Evolutionary conservation across 202 grass and related monocot species (phyloP).

Genomic region (Bolboschoenoplectus hybrid): DNA sequence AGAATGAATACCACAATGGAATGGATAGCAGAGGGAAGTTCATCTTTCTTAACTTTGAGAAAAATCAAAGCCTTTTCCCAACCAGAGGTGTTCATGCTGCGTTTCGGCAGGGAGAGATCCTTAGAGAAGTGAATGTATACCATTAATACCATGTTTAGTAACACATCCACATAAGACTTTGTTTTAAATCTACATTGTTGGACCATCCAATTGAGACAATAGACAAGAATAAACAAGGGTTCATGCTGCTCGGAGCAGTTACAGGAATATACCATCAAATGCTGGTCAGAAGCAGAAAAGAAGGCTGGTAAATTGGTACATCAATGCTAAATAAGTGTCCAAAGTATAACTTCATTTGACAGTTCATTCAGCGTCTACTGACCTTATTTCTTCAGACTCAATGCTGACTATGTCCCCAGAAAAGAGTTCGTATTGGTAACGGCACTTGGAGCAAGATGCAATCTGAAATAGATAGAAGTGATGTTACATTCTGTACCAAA

Average conservation of each 20-base stretch:
- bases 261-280: neutral
- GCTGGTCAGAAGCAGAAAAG: neutral
- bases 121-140: slow-evolving; percentile 95
- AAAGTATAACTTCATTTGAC: neutral
- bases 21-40: slow-evolving; percentile 83
- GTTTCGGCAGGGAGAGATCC: slow-evolving; percentile 97
- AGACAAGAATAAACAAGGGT: slow-evolving; percentile 21
- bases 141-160: slow-evolving; percentile 71
- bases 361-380: slow-evolving; percentile 37
- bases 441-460: slow-evolving; percentile 92
- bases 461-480: slow-evolving; percentile 52
- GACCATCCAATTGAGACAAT: slow-evolving; percentile 4
- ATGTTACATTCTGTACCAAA: slow-evolving; percentile 5
- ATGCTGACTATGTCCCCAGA: slow-evolving; percentile 85
- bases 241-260: neutral
- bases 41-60: slow-evolving; percentile 77
- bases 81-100: slow-evolving; percentile 90
- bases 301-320: neutral
- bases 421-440: slow-evolving; percentile 88
- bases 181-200: neutral
- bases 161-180: slow-evolving; percentile 36
- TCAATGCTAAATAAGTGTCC: neutral
- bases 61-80: slow-evolving; percentile 87
- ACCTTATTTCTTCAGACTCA: slow-evolving; percentile 94
- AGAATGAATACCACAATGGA: slow-evolving; percentile 77